Conservation (phyloP, 2,329 filamentous ascomycete genomes). For the Hypoxylon sp. region DNA sequence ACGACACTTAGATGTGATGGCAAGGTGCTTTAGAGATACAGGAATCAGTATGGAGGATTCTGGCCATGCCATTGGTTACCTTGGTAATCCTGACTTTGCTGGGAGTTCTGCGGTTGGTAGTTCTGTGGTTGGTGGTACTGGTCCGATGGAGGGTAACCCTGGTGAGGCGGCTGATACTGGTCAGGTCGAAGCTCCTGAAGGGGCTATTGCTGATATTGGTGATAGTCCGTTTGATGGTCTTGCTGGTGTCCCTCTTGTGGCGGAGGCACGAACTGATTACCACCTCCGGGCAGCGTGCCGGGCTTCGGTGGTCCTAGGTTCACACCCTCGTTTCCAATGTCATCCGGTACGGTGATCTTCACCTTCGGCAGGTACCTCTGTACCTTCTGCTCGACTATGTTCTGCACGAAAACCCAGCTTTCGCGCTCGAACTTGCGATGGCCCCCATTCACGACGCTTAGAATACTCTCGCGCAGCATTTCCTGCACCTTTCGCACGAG, state of each 20-base stretch:
- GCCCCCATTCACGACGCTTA: conserved; percentile 6
- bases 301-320: conserved; percentile 8
- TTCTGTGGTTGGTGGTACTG: not conserved
- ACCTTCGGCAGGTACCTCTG: conserved; percentile 15
- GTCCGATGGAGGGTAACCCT: conserved; percentile 1
- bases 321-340: conserved; percentile 12
- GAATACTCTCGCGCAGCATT: conserved; percentile 13
- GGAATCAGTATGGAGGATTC: conserved; percentile 10
- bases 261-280: conserved; percentile 3
- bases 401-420: conserved; percentile 13
- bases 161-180: conserved; percentile 6
- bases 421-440: conserved; percentile 14
- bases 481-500: conserved; percentile 14
- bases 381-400: conserved; percentile 10
- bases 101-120: conserved; percentile 1
- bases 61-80: conserved; percentile 14
- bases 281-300: not conserved
- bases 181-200: conserved; percentile 14
- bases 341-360: conserved; percentile 17
- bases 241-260: conserved; percentile 4
- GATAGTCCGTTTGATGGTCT: not conserved
- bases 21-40: not conserved
- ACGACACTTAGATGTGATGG: not conserved
- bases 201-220: conserved; percentile 9
- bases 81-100: conserved; percentile 5